Conservation (phyloP, 2,329 filamentous ascomycete species). For the Sporothrix pseudoabietina region DNA sequence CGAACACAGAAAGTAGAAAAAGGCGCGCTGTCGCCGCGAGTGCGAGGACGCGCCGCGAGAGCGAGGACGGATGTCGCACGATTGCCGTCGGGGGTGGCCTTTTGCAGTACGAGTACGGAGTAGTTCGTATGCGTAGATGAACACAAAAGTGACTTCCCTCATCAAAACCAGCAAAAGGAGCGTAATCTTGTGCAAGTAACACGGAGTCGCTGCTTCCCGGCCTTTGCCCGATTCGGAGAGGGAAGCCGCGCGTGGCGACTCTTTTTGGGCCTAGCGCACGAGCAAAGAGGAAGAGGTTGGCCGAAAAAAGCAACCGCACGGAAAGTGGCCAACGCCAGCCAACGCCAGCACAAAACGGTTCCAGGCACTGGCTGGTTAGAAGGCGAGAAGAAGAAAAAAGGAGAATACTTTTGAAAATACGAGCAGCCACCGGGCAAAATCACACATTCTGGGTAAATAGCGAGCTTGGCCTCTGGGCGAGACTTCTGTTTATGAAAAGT, state of each 20-base stretch:
- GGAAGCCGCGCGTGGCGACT: slow-evolving; percentile 25
- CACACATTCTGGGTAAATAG: slow-evolving; percentile 2
- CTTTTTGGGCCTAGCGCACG: slow-evolving; percentile 23
- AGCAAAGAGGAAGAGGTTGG: slow-evolving; percentile 17
- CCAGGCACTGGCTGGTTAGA: not conserved
- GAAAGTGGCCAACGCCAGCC: not conserved
- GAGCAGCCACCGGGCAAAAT: slow-evolving; percentile 14
- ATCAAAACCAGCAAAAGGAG: not conserved
- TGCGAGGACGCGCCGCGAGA: not conserved
- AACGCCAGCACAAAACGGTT: not conserved
- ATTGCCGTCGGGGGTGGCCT: not conserved
- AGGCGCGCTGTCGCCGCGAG: not conserved
- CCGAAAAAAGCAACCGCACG: slow-evolving; percentile 25
- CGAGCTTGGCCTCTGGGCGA: not conserved
- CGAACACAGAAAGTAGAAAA: slow-evolving; percentile 20
- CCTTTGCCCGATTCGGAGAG: slow-evolving; percentile 29
- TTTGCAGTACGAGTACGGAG: not conserved
- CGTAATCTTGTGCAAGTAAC: slow-evolving; percentile 13
- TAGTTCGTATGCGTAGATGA: too few relatives aligned
- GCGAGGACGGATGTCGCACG: not conserved
- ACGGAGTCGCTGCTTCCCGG: slow-evolving; percentile 14
- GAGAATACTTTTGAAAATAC: not conserved
- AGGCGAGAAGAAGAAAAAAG: too few relatives aligned
- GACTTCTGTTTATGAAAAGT: not conserved
- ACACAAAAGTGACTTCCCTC: not conserved